Evolutionary conservation across 164 flowering plant species (phyloP).

Genomic region (Magnolia officinalis): DNA sequence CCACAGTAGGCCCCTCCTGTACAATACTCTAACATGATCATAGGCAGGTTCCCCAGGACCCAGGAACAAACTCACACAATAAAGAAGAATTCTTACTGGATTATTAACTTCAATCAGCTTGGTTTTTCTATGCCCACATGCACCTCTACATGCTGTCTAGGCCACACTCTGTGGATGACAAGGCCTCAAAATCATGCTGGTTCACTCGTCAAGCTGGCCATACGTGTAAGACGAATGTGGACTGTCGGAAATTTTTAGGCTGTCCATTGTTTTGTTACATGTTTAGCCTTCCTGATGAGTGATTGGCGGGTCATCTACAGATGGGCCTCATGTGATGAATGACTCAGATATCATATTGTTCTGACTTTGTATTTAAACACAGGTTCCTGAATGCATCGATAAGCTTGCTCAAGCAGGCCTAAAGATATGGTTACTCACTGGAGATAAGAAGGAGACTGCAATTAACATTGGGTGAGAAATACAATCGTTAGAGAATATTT

Average conservation of each 20-base stretch:
- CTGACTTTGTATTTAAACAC: constrained; percentile 8
- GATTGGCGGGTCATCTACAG: background rate
- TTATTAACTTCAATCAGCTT: too few species aligned
- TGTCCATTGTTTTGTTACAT: background rate
- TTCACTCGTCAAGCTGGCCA: background rate
- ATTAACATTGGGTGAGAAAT: constrained; percentile 52
- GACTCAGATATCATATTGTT: too few species aligned
- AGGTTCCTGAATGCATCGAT: constrained; percentile 72
- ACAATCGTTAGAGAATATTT: background rate
- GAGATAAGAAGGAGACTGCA: constrained; percentile 69
- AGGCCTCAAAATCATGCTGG: background rate
- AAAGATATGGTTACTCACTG: constrained; percentile 64
- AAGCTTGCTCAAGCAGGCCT: constrained; percentile 70
- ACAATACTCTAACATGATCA: too few species aligned
- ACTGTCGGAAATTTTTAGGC: background rate
- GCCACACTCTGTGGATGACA: too few species aligned
- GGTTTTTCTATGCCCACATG: background rate
- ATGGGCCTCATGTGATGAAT: background rate
- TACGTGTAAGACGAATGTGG: too few species aligned
- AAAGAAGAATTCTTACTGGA: too few species aligned
- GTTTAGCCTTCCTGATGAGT: background rate
- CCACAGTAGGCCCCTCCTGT: too few species aligned
- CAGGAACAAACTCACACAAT: too few species aligned
- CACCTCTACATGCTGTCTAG: background rate
- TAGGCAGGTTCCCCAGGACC: too few species aligned